Evolutionary conservation across 305 asterid species (phyloP), one percentile per base, ranked within the genome.

Genomic region (Fraxinus latifolia): DNA sequence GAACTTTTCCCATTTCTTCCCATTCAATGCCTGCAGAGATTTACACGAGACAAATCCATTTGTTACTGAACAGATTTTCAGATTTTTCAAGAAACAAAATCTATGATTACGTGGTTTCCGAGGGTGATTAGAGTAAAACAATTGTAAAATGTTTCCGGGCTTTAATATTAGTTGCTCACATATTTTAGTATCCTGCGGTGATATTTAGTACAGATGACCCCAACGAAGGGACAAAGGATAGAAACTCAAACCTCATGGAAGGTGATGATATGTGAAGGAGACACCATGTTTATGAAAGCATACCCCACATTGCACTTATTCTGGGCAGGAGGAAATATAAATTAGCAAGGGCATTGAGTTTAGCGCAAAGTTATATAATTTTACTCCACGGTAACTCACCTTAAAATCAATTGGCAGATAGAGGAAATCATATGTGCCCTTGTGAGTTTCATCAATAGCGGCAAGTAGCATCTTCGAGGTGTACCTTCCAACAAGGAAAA

Each of bases 341-440:
- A n/a, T 68, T 68, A 77, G 33, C 25, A 71, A 14, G 76, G 42
- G 72, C 32, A 34, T 27, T 50, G 29, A 11, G 73, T 80, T 75
- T 72, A 60, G 31, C 29, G 72, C 55, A 80, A 80, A 25, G 17
- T 23, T 77, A 33, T 53, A 78, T 17, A 70, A 4, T 33, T 71
- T 11, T 15, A 70, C 76, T 71, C 25, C 42, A 71, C 5, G 21
- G 42, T 33, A 74, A 73, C 80, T 78, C 89, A 95, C 99, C 97
- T 95, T 95, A 78, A 95, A 95, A 89, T 95, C 99, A 84, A 96
- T 96, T 14, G 99, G 99, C 84, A 96, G 80, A 85, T 94, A 94
- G 83, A 96, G 96, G 86, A 96, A 96, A 90, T 94, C 99, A 84
- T 93, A 96, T 12, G 97, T 88, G 58, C 92, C 95, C 90, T 88